Base-by-base conservation (phyloP, 148 eudicot species). In the Beta vulgaris region DNA sequence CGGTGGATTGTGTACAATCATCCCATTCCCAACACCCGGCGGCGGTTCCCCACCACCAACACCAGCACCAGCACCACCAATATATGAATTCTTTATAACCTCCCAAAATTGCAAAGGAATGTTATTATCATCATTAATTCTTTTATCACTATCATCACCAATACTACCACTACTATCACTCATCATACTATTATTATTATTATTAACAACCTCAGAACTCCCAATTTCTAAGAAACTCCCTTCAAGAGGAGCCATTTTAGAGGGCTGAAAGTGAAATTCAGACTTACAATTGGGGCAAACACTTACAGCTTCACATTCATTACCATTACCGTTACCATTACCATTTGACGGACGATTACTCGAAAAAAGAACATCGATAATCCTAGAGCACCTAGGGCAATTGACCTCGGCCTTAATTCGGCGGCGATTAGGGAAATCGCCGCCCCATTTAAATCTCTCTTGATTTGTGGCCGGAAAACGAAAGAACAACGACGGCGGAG, bases 381-480 rank as follows among this genome's bases (percentile, higher is more conserved):
- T 88, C 75, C 78, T 87, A 7, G 88, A 90, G 73, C 97, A 92
- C 23, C 90, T 85, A 6, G 97, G 97, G 83, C 97, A 92, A 66
- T 90, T 88, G 12, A 88, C 87, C 71, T 92, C 92, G 6, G 94
- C 92, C 80, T 82, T 88, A 40, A 92, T 60, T 60, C 54, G 36
- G 53, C 82, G 73, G 12, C 39, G 36, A 37, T 18, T 16, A 2
- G 35, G 6, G 51, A 10, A 29, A 29, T 42, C 59, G 25, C 78
- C 79, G 54, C 73, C 79, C 53, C 79, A 55, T 6, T 68, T 68
- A 5, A 49, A 68, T 77, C 68, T 82, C 68, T 68, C 79, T 19
- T 76, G 79, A 10, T 26, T 7, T 19, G 11, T 48, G 59, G 58
- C 26, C 58, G 72, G 39, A 13, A 44, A 69, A 2, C 31, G 55